Evolutionary conservation across 2,329 filamentous ascomycete genomes (phyloP).

Genomic region (Aspergillus brasiliensis): DNA sequence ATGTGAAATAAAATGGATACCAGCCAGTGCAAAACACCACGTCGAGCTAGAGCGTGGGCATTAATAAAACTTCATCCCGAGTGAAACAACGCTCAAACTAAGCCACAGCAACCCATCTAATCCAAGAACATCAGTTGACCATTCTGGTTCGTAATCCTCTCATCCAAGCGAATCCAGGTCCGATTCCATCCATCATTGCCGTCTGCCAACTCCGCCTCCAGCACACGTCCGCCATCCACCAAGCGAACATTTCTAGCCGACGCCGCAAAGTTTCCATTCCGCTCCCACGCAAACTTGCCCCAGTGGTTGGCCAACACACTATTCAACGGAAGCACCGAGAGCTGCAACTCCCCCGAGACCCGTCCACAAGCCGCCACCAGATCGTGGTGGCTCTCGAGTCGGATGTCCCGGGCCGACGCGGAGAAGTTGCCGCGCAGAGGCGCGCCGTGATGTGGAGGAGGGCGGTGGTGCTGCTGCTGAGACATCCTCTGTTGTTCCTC

Average conservation of each 20-base stretch:
- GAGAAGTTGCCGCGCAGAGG: conserved; percentile 41
- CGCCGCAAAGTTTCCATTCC: conserved; percentile 41
- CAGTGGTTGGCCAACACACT: conserved; percentile 40
- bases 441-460: neutral
- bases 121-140: conserved; percentile 36
- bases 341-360: conserved; percentile 32
- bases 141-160: conserved; percentile 43
- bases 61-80: too few relatives aligned
- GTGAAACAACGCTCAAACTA: too few relatives aligned
- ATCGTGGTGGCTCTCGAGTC: conserved; percentile 36
- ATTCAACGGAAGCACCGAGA: conserved; percentile 41
- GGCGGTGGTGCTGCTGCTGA: neutral
- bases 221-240: conserved; percentile 31
- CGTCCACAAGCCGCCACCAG: conserved; percentile 41
- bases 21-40: too few relatives aligned
- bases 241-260: conserved; percentile 35
- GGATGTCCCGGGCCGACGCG: conserved; percentile 33
- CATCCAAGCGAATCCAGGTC: conserved; percentile 38
- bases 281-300: conserved; percentile 39
- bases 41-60: too few relatives aligned
- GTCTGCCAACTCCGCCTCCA: conserved; percentile 41
- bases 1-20: too few relatives aligned
- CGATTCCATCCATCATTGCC: conserved; percentile 35
- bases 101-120: neutral
- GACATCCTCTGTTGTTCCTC: neutral